A percentile compares a stretch with the other conserved stretches of the same genome.
Evolutionary conservation across 208 protist species (phyloP).

Genomic region (Paratrypanosoma confusum): DNA sequence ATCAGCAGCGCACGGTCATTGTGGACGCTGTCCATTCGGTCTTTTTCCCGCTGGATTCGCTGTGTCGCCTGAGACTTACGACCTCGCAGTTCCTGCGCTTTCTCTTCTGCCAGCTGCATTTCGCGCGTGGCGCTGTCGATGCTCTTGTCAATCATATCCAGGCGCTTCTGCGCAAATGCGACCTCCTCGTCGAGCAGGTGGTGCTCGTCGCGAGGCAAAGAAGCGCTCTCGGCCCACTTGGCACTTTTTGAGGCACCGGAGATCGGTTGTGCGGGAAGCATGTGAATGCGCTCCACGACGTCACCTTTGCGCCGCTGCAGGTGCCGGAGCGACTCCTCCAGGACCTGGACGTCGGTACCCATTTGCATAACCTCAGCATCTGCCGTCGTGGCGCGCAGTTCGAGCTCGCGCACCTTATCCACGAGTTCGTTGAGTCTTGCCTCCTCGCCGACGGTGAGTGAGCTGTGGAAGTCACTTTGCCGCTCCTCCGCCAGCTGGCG

Average conservation of each 20-base stretch:
- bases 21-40: conserved; percentile 40
- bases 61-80: conserved; percentile 22
- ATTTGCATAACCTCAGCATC: conserved; percentile 39
- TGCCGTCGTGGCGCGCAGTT: conserved; percentile 18
- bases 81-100: conserved; percentile 29
- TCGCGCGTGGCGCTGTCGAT: conserved; percentile 35
- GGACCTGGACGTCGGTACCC: conserved; percentile 48
- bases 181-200: conserved; percentile 41
- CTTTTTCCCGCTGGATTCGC: conserved; percentile 48
- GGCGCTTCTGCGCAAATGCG: conserved; percentile 23
- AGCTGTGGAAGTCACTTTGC: conserved; percentile 42
- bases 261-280: conserved; percentile 14
- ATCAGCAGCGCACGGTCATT: conserved; percentile 54
- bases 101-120: conserved; percentile 25
- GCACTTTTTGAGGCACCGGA: conserved; percentile 9
- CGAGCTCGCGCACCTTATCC: conserved; percentile 22
- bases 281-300: conserved; percentile 43
- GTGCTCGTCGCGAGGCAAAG: too few species aligned
- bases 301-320: conserved; percentile 33
- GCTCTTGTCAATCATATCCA: conserved; percentile 23
- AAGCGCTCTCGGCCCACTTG: too few species aligned
- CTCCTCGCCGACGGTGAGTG: conserved; percentile 56
- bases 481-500: conserved; percentile 1
- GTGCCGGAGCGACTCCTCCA: conserved; percentile 62
- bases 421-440: conserved; percentile 45